Evolutionary conservation across 2,329 filamentous ascomycete genomes (phyloP).

Genomic region (Myrmaecium sp.): DNA sequence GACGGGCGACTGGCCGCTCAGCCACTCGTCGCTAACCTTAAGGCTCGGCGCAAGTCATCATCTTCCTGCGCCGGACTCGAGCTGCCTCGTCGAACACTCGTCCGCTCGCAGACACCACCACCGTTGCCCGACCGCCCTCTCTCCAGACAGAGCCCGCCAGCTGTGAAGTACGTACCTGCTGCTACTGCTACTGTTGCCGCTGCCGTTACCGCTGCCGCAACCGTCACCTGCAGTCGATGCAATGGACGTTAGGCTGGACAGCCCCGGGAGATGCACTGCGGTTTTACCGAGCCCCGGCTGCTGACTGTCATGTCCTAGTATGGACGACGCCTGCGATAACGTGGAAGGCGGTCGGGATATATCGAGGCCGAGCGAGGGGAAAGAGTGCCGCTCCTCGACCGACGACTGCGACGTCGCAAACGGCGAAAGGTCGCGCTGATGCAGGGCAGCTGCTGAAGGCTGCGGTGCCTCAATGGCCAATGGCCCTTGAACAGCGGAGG

Average conservation of each 20-base stretch:
- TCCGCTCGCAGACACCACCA: background rate
- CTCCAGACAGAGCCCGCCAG: no score
- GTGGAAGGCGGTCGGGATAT: slow-evolving; percentile 37
- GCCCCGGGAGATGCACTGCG: slow-evolving; percentile 36
- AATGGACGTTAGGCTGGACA: slow-evolving; percentile 43
- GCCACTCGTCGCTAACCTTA: background rate
- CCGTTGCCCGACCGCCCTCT: no score
- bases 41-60: slow-evolving; percentile 11
- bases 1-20: slow-evolving; percentile 13
- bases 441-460: slow-evolving; percentile 32
- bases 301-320: slow-evolving; percentile 19
- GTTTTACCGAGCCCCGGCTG: no score
- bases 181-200: no score
- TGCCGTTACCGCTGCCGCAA: no score
- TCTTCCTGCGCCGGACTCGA: background rate
- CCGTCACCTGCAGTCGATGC: no score
- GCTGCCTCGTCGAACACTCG: slow-evolving; percentile 4
- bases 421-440: slow-evolving; percentile 28
- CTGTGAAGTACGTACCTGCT: no score
- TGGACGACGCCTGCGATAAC: slow-evolving; percentile 28
- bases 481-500: slow-evolving; percentile 38
- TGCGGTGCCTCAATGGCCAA: slow-evolving; percentile 34
- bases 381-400: slow-evolving; percentile 29
- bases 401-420: slow-evolving; percentile 29
- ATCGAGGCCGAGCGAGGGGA: slow-evolving; percentile 31